Percentiles rank a stretch among this genome's conserved stretches.
Evolutionary conservation across 768 basidiomycete species (phyloP).

Genomic region (Macrocybe gigantea): DNA sequence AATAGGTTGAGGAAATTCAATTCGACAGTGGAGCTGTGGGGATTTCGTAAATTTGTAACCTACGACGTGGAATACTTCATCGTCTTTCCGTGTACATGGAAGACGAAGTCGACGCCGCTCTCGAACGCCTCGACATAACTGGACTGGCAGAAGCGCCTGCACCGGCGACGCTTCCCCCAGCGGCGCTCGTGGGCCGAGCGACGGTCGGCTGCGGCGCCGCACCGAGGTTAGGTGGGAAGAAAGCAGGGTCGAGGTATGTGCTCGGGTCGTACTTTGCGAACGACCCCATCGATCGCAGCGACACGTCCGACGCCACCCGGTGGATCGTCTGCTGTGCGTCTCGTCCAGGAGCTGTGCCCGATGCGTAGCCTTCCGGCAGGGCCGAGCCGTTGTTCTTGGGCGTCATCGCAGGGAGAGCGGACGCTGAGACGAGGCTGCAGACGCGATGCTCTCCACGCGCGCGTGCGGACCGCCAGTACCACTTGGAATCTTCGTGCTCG

Average conservation of each 20-base stretch:
- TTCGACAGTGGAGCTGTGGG: too few relatives aligned
- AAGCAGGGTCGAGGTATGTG: slow-evolving; percentile 29
- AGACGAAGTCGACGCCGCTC: slow-evolving; percentile 6
- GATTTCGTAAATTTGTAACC: too few relatives aligned
- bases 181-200: neutral
- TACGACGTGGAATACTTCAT: too few relatives aligned
- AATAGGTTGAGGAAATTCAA: too few relatives aligned
- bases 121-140: slow-evolving; percentile 1
- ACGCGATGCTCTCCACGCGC: too few relatives aligned
- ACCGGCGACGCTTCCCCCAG: neutral
- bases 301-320: slow-evolving; percentile 21
- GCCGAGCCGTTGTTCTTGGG: too few relatives aligned
- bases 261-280: slow-evolving; percentile 21
- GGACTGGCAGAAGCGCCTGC: neutral
- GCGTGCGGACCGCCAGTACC: too few relatives aligned
- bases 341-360: neutral
- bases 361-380: neutral
- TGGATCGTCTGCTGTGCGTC: slow-evolving; percentile 6
- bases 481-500: too few relatives aligned
- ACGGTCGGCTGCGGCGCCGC: neutral
- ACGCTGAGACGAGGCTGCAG: too few relatives aligned
- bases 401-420: too few relatives aligned
- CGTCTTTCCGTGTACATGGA: neutral
- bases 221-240: slow-evolving; percentile 1
- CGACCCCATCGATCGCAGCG: slow-evolving; percentile 21